Percentiles rank a stretch among this genome's conserved stretches.
Conservation (phyloP, 2,329 filamentous ascomycete genomes). For the Ascochyta rabiei region DNA sequence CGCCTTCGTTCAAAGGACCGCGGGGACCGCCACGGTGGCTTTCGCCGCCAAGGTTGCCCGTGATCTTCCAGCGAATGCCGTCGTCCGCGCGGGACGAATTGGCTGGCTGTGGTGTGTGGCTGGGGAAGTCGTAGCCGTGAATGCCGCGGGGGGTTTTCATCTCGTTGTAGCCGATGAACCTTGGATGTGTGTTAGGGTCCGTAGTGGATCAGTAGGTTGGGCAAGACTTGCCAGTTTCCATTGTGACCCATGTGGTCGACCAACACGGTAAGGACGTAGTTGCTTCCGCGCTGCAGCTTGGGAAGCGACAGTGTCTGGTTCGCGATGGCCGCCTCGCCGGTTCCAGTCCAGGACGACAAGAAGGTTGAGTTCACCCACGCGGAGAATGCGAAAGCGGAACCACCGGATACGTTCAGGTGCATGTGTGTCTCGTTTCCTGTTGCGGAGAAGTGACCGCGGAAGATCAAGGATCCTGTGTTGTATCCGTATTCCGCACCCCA, state of each 20-base stretch:
- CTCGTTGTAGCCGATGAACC: constrained; percentile 52
- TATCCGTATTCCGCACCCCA: constrained; percentile 75
- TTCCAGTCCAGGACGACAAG: constrained; percentile 67
- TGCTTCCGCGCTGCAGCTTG: constrained; percentile 55
- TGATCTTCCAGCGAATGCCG: constrained; percentile 66
- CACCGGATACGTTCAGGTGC: constrained; percentile 64
- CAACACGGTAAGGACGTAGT: constrained; percentile 69
- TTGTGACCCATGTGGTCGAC: constrained; percentile 75
- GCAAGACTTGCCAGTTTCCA: constrained; percentile 54
- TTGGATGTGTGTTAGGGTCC: neutral
- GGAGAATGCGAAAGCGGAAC: constrained; percentile 67
- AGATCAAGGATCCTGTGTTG: constrained; percentile 69
- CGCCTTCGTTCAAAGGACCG: constrained; percentile 70
- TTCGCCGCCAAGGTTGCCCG: constrained; percentile 70
- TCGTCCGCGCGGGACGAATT: constrained; percentile 20
- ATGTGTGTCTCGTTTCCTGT: constrained; percentile 64
- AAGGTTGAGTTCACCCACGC: constrained; percentile 69
- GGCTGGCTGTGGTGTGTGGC: constrained; percentile 45
- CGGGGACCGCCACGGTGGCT: constrained; percentile 62
- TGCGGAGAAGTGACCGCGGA: constrained; percentile 70
- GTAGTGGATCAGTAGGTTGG: neutral
- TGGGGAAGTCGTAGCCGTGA: constrained; percentile 61
- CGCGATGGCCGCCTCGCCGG: constrained; percentile 53
- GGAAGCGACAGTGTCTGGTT: constrained; percentile 64
- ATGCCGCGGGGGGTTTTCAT: constrained; percentile 69